Conservation (phyloP, 108 stramenopile genomes). For the Phaeodactylum tricornutum region DNA sequence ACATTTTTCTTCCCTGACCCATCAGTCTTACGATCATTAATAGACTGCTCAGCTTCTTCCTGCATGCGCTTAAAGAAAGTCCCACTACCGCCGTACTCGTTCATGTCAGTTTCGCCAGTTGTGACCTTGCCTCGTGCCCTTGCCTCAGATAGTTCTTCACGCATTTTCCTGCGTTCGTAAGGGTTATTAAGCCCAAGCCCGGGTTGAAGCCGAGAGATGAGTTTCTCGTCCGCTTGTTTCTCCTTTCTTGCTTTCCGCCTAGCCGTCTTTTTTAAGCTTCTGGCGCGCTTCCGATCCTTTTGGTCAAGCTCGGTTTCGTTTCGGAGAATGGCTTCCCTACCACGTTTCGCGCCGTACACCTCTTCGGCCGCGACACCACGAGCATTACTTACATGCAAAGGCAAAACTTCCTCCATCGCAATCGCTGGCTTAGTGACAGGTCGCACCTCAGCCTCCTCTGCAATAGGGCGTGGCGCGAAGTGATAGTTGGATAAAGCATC, state of each 20-base stretch:
- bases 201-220: constrained; percentile 83
- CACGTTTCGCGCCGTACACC: constrained; percentile 81
- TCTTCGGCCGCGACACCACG: constrained; percentile 92
- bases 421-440: constrained; percentile 79
- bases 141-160: constrained; percentile 76
- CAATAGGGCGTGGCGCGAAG: constrained; percentile 89
- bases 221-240: constrained; percentile 79
- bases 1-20: constrained; percentile 5
- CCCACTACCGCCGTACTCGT: constrained; percentile 77
- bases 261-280: constrained; percentile 83
- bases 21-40: constrained; percentile 17
- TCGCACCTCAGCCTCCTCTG: constrained; percentile 81
- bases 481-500: constrained; percentile 97
- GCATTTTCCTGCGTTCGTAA: constrained; percentile 85
- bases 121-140: constrained; percentile 76
- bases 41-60: constrained; percentile 54
- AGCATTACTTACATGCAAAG: constrained; percentile 83
- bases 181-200: constrained; percentile 92
- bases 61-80: constrained; percentile 90
- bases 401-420: constrained; percentile 96
- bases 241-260: constrained; percentile 83
- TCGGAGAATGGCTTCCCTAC: constrained; percentile 77
- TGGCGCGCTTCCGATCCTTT: constrained; percentile 80
- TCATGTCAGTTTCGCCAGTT: constrained; percentile 50
- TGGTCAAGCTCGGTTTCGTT: constrained; percentile 84